Base-by-base conservation (phyloP, 148 eudicot genomes). In the Camellia lanceoleosa region DNA sequence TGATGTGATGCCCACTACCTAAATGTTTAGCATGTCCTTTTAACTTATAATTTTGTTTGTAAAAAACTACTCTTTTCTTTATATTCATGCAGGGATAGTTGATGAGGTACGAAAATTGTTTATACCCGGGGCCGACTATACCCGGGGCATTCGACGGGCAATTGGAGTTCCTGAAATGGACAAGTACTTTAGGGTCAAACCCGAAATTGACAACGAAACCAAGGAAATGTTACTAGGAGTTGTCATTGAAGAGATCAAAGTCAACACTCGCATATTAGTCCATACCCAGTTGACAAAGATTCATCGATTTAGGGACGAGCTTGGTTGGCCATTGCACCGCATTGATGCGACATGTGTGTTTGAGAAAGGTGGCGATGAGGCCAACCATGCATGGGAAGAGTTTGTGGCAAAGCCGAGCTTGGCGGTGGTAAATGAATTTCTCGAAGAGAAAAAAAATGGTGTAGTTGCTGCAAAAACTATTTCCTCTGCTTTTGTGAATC, bases 81-180 rank as follows among this genome's bases (percentile, higher is more conserved):
- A 72, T n/a, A 13, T 30, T 3, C 42, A n/a, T 70, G 58, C 59
- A 38, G 87, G 85, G 15, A 9, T 83, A 9, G 85, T 87, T 41
- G 82, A 82, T 7, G 89, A 87, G 52, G 82, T 82, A 9, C 74
- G 83, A 41, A 38, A 10, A 16, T 47, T 87, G 7, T 79, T 68
- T 23, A 71, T 12, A 12, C 83, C 79, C 2, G 71, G 51, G 16
- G 65, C 85, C 0, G 82, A 82, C 65, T 77, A 84, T 79, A 64
- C 81, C 2, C 65, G 71, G 46, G 88, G 85, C 1, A 80, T 85
- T 11, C 76, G 83, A 1, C 70, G 85, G 2, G 74, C 88, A 12
- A 82, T 85, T 9, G 88, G 88, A 6, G 83, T 80, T 2, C 85
- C 83, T 0, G 88, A 82, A 66, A 3, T 85, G 55, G 83, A 85